Evolutionary conservation across 2,329 filamentous ascomycete genomes (phyloP).

Genomic region (Exophiala viscosa): DNA sequence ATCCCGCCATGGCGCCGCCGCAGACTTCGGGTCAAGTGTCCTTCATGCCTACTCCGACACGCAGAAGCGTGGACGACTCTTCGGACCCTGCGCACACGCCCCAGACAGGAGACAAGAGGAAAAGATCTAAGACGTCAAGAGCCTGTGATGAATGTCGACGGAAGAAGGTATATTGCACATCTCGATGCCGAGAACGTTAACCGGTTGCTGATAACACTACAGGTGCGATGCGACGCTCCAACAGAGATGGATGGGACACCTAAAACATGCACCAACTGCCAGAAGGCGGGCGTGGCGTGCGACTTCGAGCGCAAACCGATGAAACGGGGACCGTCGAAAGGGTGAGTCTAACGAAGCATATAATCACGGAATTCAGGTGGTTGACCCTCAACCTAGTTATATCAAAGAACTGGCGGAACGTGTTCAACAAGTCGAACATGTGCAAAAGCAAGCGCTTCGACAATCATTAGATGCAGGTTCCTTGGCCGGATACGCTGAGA

Average conservation of each 20-base stretch:
- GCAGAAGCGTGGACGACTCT: conserved; percentile 18
- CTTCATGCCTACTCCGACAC: conserved; percentile 14
- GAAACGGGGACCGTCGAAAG: conserved; percentile 86
- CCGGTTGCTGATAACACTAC: conserved; percentile 1
- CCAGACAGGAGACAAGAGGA: conserved; percentile 58
- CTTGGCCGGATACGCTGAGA: conserved; percentile 32
- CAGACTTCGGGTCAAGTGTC: conserved; percentile 13
- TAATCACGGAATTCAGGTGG: neutral
- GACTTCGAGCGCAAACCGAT: conserved; percentile 83
- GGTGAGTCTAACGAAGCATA: conserved; percentile 47
- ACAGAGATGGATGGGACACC: conserved; percentile 62
- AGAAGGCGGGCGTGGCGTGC: conserved; percentile 70
- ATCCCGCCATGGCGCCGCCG: conserved; percentile 22
- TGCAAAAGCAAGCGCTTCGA: conserved; percentile 55
- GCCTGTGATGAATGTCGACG: conserved; percentile 86
- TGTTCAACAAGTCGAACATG: conserved; percentile 76
- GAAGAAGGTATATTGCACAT: conserved; percentile 59
- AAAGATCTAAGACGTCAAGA: conserved; percentile 79
- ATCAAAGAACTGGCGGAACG: conserved; percentile 89
- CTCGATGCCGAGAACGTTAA: neutral
- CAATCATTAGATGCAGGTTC: conserved; percentile 24
- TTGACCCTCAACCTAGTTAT: conserved; percentile 52
- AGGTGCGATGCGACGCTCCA: conserved; percentile 79
- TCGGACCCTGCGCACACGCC: conserved; percentile 15
- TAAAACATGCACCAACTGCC: conserved; percentile 76